Conservation (phyloP, 495 filamentous ascomycete genomes). For the Penicillium salamii region DNA sequence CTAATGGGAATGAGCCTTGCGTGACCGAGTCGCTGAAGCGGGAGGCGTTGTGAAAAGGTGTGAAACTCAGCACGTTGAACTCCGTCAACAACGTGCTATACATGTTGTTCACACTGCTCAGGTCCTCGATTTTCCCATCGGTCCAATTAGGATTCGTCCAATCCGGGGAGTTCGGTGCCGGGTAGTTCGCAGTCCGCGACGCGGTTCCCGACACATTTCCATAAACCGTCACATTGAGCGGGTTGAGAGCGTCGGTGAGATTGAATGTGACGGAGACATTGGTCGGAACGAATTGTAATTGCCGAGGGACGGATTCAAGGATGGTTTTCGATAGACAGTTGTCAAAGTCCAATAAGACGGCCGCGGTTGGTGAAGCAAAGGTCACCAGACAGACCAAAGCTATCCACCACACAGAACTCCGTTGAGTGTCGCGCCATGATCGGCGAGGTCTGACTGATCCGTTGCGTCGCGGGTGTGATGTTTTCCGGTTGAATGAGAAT, state of each 20-base stretch:
- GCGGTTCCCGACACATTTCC: slow-evolving; percentile 79
- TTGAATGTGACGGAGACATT: slow-evolving; percentile 73
- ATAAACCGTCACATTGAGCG: slow-evolving; percentile 77
- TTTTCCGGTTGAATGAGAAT: slow-evolving; percentile 4
- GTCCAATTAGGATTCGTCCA: slow-evolving; percentile 56
- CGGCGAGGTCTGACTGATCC: slow-evolving; percentile 8
- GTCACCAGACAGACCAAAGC: slow-evolving; percentile 23
- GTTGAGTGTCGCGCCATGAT: slow-evolving; percentile 25
- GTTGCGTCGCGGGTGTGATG: slow-evolving; percentile 8
- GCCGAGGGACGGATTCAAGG: slow-evolving; percentile 47
- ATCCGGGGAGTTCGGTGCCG: slow-evolving; percentile 45
- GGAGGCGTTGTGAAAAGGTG: slow-evolving; percentile 51
- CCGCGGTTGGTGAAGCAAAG: slow-evolving; percentile 30
- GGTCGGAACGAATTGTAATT: slow-evolving; percentile 78
- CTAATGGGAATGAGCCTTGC: slow-evolving; percentile 71
- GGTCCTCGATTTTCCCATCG: slow-evolving; percentile 73
- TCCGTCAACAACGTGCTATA: slow-evolving; percentile 68
- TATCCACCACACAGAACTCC: slow-evolving; percentile 16
- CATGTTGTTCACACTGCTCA: slow-evolving; percentile 50
- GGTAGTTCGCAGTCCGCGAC: slow-evolving; percentile 42
- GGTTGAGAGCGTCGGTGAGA: slow-evolving; percentile 55
- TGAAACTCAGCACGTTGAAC: slow-evolving; percentile 71
- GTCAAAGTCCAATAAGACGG: slow-evolving; percentile 69
- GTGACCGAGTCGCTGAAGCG: slow-evolving; percentile 62
- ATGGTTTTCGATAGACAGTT: slow-evolving; percentile 75